Evolutionary conservation across 2,329 filamentous ascomycete species (phyloP).

Genomic region (Fusarium sp.): DNA sequence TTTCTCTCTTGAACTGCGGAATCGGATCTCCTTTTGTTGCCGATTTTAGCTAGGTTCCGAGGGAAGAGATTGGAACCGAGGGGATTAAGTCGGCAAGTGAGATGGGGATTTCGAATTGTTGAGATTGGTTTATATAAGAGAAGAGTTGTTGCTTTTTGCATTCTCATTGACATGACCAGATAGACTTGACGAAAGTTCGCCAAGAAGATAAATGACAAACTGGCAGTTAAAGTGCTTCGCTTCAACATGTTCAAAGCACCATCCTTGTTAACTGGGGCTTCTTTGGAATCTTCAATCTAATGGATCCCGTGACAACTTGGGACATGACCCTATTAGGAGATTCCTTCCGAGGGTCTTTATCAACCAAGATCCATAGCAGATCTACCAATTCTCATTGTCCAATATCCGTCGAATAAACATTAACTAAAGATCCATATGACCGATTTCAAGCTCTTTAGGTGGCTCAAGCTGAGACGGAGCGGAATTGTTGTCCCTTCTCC

Average conservation of each 20-base stretch:
- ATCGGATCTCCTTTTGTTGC: constrained; percentile 1
- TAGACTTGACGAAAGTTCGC: not conserved
- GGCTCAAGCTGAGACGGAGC: not conserved
- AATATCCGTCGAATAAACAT: not conserved
- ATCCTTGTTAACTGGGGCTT: not conserved
- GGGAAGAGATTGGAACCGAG: not conserved
- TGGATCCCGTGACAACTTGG: not conserved
- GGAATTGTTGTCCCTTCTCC: not conserved
- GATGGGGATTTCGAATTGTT: not conserved
- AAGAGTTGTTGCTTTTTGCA: not conserved
- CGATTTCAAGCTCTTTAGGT: not conserved
- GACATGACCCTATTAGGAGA: not conserved
- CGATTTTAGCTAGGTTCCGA: not conserved
- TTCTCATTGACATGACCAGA: not conserved
- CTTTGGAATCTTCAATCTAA: not conserved
- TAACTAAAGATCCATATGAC: not conserved
- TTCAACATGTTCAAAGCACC: not conserved
- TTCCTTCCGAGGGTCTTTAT: not conserved
- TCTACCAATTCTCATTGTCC: not conserved
- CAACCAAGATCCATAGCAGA: not conserved
- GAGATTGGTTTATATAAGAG: not conserved
- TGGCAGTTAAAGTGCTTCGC: not conserved
- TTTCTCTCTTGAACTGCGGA: not conserved
- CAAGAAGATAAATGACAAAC: not conserved
- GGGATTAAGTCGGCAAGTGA: not conserved